These are phyloP conservation scores for Pseudocercospora crystallina DNA, from an alignment of 2,329 filamentous ascomycete species.

Conservation along the genomic window DNA sequence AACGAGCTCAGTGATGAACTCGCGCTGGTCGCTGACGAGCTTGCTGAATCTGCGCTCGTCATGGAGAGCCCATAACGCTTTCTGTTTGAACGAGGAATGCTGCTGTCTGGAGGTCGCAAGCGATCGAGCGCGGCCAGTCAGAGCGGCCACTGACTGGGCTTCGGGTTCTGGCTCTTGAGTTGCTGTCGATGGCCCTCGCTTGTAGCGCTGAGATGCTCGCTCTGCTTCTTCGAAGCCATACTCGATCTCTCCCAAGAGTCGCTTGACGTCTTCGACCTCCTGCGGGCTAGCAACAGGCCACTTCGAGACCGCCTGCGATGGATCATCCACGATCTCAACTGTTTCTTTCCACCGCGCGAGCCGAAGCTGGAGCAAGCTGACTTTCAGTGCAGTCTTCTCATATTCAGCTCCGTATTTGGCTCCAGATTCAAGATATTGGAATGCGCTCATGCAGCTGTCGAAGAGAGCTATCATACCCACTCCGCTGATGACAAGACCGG, in stretches of 20 bases:
- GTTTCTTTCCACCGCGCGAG: constrained; percentile 17
- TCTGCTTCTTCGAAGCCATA: constrained; percentile 4
- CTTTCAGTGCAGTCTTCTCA: constrained; percentile 34
- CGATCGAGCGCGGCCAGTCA: background rate
- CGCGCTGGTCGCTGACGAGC: constrained; percentile 1
- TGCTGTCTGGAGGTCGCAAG: constrained; percentile 3
- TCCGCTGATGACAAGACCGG: constrained; percentile 28
- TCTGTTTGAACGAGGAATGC: background rate
- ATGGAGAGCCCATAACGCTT: constrained; percentile 14
- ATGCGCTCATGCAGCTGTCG: constrained; percentile 42
- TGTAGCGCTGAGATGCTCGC: background rate
- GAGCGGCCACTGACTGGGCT: background rate
- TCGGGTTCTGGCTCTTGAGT: background rate
- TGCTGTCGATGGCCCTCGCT: background rate
- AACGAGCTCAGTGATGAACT: background rate
- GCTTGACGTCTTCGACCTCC: background rate
- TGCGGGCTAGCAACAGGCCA: background rate
- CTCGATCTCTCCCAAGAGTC: constrained; percentile 9
- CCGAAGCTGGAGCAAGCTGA: constrained; percentile 11
- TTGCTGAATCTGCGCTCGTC: constrained; percentile 11
- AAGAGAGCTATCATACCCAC: constrained; percentile 40
- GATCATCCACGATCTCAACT: constrained; percentile 1
- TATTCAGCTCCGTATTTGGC: constrained; percentile 38
- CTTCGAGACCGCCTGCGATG: background rate
- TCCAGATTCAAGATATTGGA: constrained; percentile 44